Base-by-base conservation (phyloP, 352 stramenopile genomes). In the Phytophthora cryptogea region DNA sequence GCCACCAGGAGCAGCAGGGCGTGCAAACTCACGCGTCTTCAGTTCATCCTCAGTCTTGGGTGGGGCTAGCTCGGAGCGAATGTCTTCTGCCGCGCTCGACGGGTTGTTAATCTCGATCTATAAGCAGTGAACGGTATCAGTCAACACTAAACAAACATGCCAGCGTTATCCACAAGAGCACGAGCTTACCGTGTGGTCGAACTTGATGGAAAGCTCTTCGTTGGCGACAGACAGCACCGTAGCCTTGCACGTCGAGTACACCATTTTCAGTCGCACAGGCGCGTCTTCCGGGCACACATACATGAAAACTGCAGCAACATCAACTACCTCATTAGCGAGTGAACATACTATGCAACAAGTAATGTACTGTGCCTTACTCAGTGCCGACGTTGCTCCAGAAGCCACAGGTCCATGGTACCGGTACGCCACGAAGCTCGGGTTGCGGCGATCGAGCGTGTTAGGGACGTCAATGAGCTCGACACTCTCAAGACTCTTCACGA, bases 231-330 rank as follows among this genome's bases (percentile, higher is more conserved):
- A 78, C 23, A 95, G 71, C 20, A 97, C 76, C 11, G 84, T 94
- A 16, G 89, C 88, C 52, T 96, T 96, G 53, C 81, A 89, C 5
- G 89, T 95, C 43, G 89, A 96, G 63, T 96, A 96, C 11, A 92
- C 88, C 89, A 97, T 97, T 73, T 96, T 97, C 42, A 90, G 65
- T 11, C 89, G 80, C 46, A 97, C 80, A 6, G 88, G 77, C 0
- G 86, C 77, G 16, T 94, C 85, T 59, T 97, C 90, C 0, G 90
- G 90, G 41, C 90, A 97, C 26, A 93, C 86, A 57, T 96, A 97
- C 60, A 96, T 73, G 54, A 97, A 95, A 33, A 96, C 86, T 92
- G 48, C 10, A 27, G 8, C 35, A 49, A 13, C 31, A 47, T 8
- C 5, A 37, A 26, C 7, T 14, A 46, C 20, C 17, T 39, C 9